phyloP scores from a whole-genome alignment of 352 stramenopile genomes.

The Globisporangium uncinulatum region DNA sequence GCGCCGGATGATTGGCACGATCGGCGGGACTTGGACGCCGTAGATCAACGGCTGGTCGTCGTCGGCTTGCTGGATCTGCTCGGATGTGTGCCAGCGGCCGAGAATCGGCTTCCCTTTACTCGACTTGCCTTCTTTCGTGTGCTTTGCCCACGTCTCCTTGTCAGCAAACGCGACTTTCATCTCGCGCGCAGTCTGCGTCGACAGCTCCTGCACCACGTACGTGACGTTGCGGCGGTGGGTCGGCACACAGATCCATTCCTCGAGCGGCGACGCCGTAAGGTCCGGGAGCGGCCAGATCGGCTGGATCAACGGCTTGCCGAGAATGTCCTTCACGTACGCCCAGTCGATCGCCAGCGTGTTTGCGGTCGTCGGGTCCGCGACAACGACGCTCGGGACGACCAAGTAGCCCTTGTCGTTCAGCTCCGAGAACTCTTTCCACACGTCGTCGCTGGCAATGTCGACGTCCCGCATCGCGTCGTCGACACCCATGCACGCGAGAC shows the following conservation, averaged over 20 bases:
- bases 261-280: constrained; percentile 8
- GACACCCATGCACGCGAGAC: constrained; percentile 71
- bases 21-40: constrained; percentile 62
- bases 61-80: constrained; percentile 56
- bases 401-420: constrained; percentile 88
- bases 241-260: constrained; percentile 75
- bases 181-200: constrained; percentile 31
- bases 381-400: constrained; percentile 47
- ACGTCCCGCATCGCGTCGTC: constrained; percentile 66
- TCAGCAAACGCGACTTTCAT: constrained; percentile 41
- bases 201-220: constrained; percentile 53
- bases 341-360: constrained; percentile 40
- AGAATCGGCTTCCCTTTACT: constrained; percentile 67
- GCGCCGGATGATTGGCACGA: constrained; percentile 75
- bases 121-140: constrained; percentile 66
- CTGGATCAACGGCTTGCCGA: constrained; percentile 54
- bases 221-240: constrained; percentile 62
- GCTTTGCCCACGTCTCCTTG: constrained; percentile 36
- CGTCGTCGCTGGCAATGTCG: constrained; percentile 42
- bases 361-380: background rate
- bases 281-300: constrained; percentile 60
- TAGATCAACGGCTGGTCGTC: constrained; percentile 57
- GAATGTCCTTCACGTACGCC: constrained; percentile 56
- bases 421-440: constrained; percentile 81
- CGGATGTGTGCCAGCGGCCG: constrained; percentile 64